Base-by-base conservation (phyloP, 176 grass and related monocot species). In the Guadua angustifolia region DNA sequence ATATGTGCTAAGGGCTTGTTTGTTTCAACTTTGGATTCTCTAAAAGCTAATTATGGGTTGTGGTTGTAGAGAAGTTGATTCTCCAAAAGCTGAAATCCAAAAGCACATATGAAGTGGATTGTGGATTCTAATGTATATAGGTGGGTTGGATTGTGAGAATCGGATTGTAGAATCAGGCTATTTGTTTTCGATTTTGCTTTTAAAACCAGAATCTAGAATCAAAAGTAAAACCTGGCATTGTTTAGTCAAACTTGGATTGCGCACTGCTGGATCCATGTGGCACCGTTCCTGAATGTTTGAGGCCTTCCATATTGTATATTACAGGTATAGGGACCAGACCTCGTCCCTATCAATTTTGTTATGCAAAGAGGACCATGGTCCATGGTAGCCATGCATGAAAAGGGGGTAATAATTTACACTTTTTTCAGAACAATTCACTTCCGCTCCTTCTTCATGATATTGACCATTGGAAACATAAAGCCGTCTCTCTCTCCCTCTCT, bases 261-360 rank as follows among this genome's bases (percentile, higher is more conserved):
- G 62, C 71, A 17, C 24, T 44, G 56, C 35, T 83, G 74, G 45
- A 71, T 78, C 46, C 74, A 79, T 88, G 80, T 85, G 82, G 61
- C 61, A 1, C 24, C 15, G 69, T 43, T 63, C 44, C 82, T 75
- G 51, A 36, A 79, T 67, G 39, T 59, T 73, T 40, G 63, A 61
- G 50, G 70, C 43, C 61, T 47, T 85, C 69, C 76, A 75, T 68
- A 43, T 75, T 85, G 51, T 50, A 74, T 7, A 40, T 16, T 44
- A 16, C 9, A 22, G 16, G 32, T 21, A 79, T 43, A 79, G 55
- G 75, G 55, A 22, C 18, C 75, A 75, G 55, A 21, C 10, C 22
- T 72, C 16, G 3, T 47, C 7, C 49, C 24, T 82, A 5, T 75
- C 79, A 77, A 24, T 64, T 71, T 42, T 64, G 1, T 45, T 42